Percentiles rank a stretch among this genome's conserved stretches.
These are phyloP conservation scores for Fomitopsis betulina DNA, from an alignment of 1,284 basidiomycete genomes.

Conservation along the genomic window DNA sequence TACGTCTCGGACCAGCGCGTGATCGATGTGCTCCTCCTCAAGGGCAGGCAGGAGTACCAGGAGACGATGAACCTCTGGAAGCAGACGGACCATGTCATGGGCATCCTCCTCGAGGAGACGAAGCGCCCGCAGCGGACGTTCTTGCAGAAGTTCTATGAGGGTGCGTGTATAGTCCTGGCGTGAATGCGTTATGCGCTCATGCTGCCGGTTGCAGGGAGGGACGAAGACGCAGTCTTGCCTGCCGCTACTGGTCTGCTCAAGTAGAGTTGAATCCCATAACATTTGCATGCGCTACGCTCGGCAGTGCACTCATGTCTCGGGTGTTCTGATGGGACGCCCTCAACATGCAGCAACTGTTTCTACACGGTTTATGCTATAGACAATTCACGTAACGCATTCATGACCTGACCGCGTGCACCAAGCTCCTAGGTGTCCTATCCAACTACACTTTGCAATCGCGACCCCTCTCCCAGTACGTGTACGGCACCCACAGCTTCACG, in stretches of 20 bases:
- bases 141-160: constrained; percentile 83
- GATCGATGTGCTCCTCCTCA: constrained; percentile 86
- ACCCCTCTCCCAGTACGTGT: no score
- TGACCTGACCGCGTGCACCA: no score
- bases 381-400: neutral
- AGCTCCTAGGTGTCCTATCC: no score
- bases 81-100: constrained; percentile 73
- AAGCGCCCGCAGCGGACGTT: constrained; percentile 61
- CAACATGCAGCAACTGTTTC: neutral
- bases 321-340: neutral
- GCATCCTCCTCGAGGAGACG: constrained; percentile 51
- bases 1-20: constrained; percentile 80
- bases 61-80: constrained; percentile 96
- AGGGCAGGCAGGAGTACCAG: constrained; percentile 88
- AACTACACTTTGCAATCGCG: no score
- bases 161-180: constrained; percentile 37
- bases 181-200: neutral
- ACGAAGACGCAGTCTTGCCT: constrained; percentile 49
- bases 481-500: no score
- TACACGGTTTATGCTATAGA: neutral
- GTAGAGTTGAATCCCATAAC: neutral
- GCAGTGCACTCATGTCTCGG: neutral
- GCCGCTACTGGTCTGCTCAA: constrained; percentile 41
- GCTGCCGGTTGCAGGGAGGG: constrained; percentile 35
- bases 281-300: neutral